A percentile compares a stretch with the other conserved stretches of the same genome.
Evolutionary conservation across 1,139 yeast genomes (phyloP).

Genomic region (Yamadazyma mexicana): DNA sequence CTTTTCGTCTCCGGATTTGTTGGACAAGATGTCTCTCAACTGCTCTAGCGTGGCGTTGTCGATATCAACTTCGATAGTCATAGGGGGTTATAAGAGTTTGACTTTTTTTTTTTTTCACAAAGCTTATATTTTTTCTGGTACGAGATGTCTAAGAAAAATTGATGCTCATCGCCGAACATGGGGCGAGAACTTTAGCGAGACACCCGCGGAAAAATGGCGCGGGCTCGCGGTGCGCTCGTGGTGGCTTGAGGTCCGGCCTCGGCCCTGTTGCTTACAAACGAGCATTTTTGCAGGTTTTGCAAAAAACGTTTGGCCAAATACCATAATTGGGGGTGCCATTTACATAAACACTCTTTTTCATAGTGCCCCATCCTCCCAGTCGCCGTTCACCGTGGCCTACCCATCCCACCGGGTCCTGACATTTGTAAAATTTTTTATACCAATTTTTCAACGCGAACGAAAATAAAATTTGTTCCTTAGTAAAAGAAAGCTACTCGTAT

Average conservation of each 20-base stretch:
- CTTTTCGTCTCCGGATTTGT: slow-evolving; percentile 64
- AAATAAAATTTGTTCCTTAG: slow-evolving; percentile 4
- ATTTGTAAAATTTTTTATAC: slow-evolving; percentile 13
- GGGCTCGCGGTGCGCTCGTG: neutral
- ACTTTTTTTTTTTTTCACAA: slow-evolving; percentile 6
- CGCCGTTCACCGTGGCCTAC: too few relatives aligned
- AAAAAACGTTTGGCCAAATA: too few relatives aligned
- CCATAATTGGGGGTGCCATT: too few relatives aligned
- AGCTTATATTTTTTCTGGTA: too few relatives aligned
- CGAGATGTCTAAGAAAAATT: too few relatives aligned
- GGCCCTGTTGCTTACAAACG: neutral
- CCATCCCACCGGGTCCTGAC: too few relatives aligned
- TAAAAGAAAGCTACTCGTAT: slow-evolving; percentile 1
- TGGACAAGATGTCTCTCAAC: slow-evolving; percentile 66
- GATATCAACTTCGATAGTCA: slow-evolving; percentile 38
- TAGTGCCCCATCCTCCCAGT: too few relatives aligned
- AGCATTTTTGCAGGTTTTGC: too few relatives aligned
- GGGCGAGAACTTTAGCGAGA: neutral
- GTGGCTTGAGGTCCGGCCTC: neutral
- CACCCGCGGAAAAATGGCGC: neutral
- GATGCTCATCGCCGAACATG: slow-evolving; percentile 1
- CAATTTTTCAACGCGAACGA: slow-evolving; percentile 14
- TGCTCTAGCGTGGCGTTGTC: slow-evolving; percentile 61
- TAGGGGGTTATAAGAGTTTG: slow-evolving; percentile 8
- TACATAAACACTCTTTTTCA: too few relatives aligned